Evolutionary conservation across 108 stramenopile species (phyloP).

Genomic region (Aureococcus anophagefferens): DNA sequence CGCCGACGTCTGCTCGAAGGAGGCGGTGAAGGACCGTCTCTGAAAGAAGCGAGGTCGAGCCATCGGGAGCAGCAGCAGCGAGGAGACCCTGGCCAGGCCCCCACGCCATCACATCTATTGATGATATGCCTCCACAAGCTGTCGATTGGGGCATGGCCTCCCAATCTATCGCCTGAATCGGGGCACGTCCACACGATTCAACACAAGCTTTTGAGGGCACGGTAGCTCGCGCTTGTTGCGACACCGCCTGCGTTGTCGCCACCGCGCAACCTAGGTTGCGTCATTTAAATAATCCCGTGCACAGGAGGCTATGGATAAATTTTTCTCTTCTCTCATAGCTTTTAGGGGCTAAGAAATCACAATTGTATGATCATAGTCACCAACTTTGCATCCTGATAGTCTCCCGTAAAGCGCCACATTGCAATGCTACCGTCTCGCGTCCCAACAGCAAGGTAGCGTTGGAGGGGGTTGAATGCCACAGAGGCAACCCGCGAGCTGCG

Average conservation of each 20-base stretch:
- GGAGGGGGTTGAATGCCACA: slow-evolving; percentile 35
- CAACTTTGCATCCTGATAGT: slow-evolving; percentile 4
- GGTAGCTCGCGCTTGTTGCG: no score
- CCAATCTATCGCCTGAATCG: background rate
- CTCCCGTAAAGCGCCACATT: slow-evolving; percentile 44
- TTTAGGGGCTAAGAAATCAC: no score
- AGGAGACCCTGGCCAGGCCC: slow-evolving; percentile 12
- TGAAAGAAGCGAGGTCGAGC: background rate
- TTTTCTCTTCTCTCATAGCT: background rate
- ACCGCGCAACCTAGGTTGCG: no score
- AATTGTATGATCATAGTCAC: no score
- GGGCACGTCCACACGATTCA: no score
- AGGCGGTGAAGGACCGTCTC: slow-evolving; percentile 10
- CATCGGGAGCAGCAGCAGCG: background rate
- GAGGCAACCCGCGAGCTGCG: slow-evolving; percentile 27
- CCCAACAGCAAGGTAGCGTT: slow-evolving; percentile 42
- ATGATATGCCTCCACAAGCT: background rate
- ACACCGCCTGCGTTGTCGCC: no score
- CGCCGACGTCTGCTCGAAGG: background rate
- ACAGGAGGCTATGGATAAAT: no score
- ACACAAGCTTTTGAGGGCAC: no score
- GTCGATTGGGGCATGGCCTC: background rate
- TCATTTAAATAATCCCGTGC: no score
- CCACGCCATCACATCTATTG: slow-evolving; percentile 1
- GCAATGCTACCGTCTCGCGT: slow-evolving; percentile 33